Conservation (phyloP, 148 eudicot species). For the Vaccinium macrocarpon region DNA sequence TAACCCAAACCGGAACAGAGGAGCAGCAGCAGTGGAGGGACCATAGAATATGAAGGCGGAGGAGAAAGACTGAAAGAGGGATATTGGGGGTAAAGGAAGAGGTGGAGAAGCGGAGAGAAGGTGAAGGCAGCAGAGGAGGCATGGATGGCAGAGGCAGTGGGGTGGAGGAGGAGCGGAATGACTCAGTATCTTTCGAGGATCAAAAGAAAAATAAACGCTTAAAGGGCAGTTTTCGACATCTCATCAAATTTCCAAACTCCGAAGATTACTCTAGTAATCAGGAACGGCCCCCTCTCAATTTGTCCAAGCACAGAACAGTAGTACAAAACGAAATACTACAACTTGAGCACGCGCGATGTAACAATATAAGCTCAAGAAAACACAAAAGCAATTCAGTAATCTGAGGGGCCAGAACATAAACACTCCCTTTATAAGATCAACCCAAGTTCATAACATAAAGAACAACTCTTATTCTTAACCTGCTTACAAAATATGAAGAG, state of each 20-base stretch:
- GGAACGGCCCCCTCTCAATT: too few species aligned
- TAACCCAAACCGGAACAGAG: too few species aligned
- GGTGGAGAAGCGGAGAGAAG: too few species aligned
- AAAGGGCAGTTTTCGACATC: neutral
- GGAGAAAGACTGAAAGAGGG: too few species aligned
- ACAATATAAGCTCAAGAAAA: neutral
- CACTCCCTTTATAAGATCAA: neutral
- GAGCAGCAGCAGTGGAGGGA: too few species aligned
- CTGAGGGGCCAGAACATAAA: neutral
- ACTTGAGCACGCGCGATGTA: neutral
- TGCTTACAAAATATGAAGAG: neutral
- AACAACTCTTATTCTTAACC: neutral
- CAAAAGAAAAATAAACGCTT: neutral
- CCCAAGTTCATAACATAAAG: slow-evolving; percentile 1
- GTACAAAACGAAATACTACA: neutral
- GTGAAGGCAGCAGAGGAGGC: too few species aligned
- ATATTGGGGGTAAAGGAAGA: too few species aligned
- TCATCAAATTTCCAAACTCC: neutral
- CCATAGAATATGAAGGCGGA: too few species aligned
- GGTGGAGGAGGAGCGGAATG: too few species aligned
- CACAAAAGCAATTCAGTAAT: neutral
- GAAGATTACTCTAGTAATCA: neutral
- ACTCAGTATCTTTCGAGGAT: too few species aligned
- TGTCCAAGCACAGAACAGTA: neutral
- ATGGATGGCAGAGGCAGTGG: too few species aligned